Conservation (phyloP, 2,329 filamentous ascomycete genomes). For the Clarireedia homoeocarpa region DNA sequence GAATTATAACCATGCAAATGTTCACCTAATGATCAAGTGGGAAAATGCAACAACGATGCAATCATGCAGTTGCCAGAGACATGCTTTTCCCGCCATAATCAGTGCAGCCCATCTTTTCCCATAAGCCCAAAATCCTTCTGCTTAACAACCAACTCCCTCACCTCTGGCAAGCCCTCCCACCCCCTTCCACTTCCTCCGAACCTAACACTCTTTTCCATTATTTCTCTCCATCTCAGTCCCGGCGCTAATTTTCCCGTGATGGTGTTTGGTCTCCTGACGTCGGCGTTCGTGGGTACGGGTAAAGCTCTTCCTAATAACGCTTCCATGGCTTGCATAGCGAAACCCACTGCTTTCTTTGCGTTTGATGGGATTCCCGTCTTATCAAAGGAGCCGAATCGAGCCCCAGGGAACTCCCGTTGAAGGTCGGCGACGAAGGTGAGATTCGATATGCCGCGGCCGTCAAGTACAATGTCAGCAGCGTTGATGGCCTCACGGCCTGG, state of each 20-base stretch:
- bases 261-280: conserved; percentile 28
- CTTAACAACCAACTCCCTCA: conserved; percentile 27
- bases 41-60: background rate
- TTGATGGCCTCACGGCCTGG: conserved; percentile 26
- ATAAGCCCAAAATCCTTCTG: conserved; percentile 11
- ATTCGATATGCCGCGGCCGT: conserved; percentile 27
- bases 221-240: conserved; percentile 27
- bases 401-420: conserved; percentile 25
- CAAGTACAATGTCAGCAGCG: conserved; percentile 26
- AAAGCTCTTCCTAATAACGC: conserved; percentile 28
- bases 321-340: conserved; percentile 31
- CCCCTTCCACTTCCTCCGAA: conserved; percentile 28
- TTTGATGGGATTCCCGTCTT: conserved; percentile 28
- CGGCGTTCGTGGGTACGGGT: conserved; percentile 27
- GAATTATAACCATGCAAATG: background rate
- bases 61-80: background rate
- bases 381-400: conserved; percentile 25
- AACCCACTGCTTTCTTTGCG: conserved; percentile 30
- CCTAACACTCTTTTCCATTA: conserved; percentile 27
- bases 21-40: background rate
- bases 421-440: conserved; percentile 25
- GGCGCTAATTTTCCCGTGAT: conserved; percentile 29
- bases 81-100: background rate
- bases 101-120: background rate
- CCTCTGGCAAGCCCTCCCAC: conserved; percentile 29